Conservation (phyloP, 805 yeast species). For the Candida tammaniensis region DNA sequence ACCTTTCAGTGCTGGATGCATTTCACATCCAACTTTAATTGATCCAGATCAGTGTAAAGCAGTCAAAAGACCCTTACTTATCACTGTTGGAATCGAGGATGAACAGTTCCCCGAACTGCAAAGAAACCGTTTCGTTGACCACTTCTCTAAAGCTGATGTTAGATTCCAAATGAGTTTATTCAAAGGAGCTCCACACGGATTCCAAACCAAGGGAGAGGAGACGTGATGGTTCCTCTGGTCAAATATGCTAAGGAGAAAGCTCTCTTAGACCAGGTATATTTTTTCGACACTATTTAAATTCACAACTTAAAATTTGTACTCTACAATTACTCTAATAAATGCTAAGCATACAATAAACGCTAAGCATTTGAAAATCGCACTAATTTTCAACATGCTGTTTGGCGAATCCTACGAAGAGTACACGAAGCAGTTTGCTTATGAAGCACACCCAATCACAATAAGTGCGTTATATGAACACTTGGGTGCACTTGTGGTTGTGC, state of each 20-base stretch:
- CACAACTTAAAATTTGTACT: too few species aligned
- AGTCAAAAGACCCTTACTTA: slow-evolving; percentile 56
- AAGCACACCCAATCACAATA: slow-evolving; percentile 22
- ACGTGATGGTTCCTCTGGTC: slow-evolving; percentile 46
- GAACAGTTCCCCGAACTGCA: slow-evolving; percentile 52
- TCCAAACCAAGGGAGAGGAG: slow-evolving; percentile 72
- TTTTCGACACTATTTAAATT: too few species aligned
- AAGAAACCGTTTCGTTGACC: slow-evolving; percentile 57
- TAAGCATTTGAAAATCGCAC: slow-evolving; percentile 2
- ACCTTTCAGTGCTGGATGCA: slow-evolving; percentile 55
- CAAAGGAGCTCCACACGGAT: slow-evolving; percentile 70
- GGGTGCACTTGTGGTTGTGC: slow-evolving; percentile 18
- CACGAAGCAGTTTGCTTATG: slow-evolving; percentile 17
- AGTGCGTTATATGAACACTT: slow-evolving; percentile 15
- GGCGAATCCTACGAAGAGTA: slow-evolving; percentile 29
- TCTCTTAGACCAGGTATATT: slow-evolving; percentile 40
- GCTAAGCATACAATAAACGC: too few species aligned
- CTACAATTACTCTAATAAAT: too few species aligned
- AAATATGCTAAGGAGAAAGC: slow-evolving; percentile 67
- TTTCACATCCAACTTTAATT: slow-evolving; percentile 81
- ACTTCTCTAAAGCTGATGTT: slow-evolving; percentile 46
- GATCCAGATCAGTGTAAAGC: slow-evolving; percentile 54
- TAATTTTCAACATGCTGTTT: slow-evolving; percentile 11
- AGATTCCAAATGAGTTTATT: slow-evolving; percentile 57
- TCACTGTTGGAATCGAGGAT: slow-evolving; percentile 73